Percentiles rank a stretch among this genome's conserved stretches.
phyloP scores from a whole-genome alignment of 2,329 filamentous ascomycete genomes.

The Chalaropsis thielavioides region DNA sequence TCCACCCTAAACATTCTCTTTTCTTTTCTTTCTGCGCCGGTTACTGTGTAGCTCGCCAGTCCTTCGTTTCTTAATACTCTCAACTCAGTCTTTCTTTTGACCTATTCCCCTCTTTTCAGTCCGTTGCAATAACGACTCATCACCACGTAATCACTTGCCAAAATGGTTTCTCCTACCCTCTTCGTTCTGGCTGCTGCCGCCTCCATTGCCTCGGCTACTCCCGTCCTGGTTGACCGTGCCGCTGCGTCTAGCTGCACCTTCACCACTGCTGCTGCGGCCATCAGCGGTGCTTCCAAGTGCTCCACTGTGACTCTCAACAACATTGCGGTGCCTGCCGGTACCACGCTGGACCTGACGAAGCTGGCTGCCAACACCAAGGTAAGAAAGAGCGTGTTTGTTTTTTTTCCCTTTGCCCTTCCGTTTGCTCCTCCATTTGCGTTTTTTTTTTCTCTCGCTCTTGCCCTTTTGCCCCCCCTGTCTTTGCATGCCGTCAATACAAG shows the following conservation, averaged over 20 bases:
- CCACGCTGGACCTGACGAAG: constrained; percentile 42
- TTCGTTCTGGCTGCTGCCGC: constrained; percentile 23
- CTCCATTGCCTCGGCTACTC: constrained; percentile 21
- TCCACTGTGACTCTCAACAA: constrained; percentile 38
- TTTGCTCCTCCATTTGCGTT: too few relatives aligned
- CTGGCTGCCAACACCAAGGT: constrained; percentile 34
- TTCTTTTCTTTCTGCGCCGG: neutral
- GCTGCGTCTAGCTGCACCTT: constrained; percentile 35
- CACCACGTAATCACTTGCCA: constrained; percentile 2
- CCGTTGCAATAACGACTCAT: constrained; percentile 11
- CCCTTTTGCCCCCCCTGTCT: neutral
- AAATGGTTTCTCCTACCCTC: constrained; percentile 19
- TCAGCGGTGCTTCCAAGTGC: constrained; percentile 36
- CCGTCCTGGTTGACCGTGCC: constrained; percentile 19
- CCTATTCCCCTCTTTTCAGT: neutral
- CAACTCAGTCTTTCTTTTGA: constrained; percentile 3
- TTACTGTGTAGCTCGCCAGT: constrained; percentile 6
- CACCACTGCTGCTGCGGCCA: constrained; percentile 34
- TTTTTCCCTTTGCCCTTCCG: neutral
- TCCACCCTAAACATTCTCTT: neutral
- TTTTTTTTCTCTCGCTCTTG: too few relatives aligned
- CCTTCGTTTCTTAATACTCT: neutral
- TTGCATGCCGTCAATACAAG: neutral
- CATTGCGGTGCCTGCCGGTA: constrained; percentile 42
- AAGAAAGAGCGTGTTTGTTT: neutral